Evolutionary conservation across 2,329 filamentous ascomycete species (phyloP).

Genomic region (Botryotinia globosa): DNA sequence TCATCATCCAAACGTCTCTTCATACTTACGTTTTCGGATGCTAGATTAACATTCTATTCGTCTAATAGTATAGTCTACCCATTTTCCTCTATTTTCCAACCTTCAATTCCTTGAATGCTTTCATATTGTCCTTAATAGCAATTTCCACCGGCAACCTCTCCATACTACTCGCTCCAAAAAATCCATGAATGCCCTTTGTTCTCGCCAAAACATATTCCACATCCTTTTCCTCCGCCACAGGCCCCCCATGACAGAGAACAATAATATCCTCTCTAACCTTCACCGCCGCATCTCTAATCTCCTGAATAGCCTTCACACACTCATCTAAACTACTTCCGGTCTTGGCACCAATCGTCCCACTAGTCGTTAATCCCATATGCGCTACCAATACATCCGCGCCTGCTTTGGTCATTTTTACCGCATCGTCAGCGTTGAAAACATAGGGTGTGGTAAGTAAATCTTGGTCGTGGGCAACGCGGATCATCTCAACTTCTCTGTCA

Average conservation of each 20-base stretch:
- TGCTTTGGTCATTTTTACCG: conserved; percentile 58
- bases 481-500: conserved; percentile 63
- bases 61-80: not conserved
- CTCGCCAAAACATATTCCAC: conserved; percentile 59
- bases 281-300: conserved; percentile 59
- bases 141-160: conserved; percentile 66
- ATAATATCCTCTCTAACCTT: conserved; percentile 57
- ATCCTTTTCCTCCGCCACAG: conserved; percentile 62
- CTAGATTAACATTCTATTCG: not conserved
- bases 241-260: conserved; percentile 68
- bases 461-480: conserved; percentile 56
- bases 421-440: conserved; percentile 63
- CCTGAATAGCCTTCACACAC: conserved; percentile 59
- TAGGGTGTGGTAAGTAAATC: conserved; percentile 68
- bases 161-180: conserved; percentile 69
- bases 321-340: conserved; percentile 62
- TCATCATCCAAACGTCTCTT: not conserved
- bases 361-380: conserved; percentile 66
- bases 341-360: conserved; percentile 61
- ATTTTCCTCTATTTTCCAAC: not conserved
- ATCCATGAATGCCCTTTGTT: conserved; percentile 65
- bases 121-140: conserved; percentile 59
- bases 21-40: not conserved
- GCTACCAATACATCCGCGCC: conserved; percentile 67
- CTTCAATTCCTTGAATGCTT: conserved; percentile 47